A percentile compares a stretch with the other conserved stretches of the same genome.
These are phyloP conservation scores for Erythrophleum ivorense DNA, from an alignment of 331 rosid genomes.

Conservation along the genomic window DNA sequence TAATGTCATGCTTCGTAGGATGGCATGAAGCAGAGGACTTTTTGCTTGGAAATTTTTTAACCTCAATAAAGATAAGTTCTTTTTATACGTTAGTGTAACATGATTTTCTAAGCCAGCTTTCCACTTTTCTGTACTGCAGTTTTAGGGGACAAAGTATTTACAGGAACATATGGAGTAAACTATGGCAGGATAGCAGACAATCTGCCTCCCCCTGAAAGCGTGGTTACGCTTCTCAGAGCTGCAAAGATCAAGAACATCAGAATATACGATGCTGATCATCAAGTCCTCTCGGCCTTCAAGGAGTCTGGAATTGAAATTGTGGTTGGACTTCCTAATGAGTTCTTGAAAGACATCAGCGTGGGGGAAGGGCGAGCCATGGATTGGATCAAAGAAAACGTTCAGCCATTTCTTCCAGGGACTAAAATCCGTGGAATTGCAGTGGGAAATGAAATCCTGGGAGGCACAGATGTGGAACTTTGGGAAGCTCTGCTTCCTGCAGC, in stretches of 20 bases:
- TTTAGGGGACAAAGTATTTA: conserved; percentile 41
- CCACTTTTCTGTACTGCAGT: conserved; percentile 20
- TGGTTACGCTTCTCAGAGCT: conserved; percentile 73
- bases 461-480: conserved; percentile 52
- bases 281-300: conserved; percentile 78
- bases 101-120: conserved; percentile 21
- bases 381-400: conserved; percentile 87
- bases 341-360: conserved; percentile 59
- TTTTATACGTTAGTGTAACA: background rate
- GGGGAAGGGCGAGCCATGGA: conserved; percentile 83
- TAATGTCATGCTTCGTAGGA: too few species aligned
- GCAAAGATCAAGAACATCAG: conserved; percentile 64
- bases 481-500: conserved; percentile 79
- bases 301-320: conserved; percentile 75
- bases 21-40: background rate
- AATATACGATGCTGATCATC: conserved; percentile 65
- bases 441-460: conserved; percentile 88
- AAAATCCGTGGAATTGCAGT: conserved; percentile 74
- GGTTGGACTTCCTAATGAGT: conserved; percentile 62
- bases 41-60: background rate
- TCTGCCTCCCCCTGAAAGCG: conserved; percentile 62
- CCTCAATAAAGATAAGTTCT: too few species aligned
- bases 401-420: conserved; percentile 80
- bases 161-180: conserved; percentile 71
- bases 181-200: conserved; percentile 71